These are phyloP conservation scores for Zygotorulaspora florentina DNA, from an alignment of 805 yeast genomes.

Conservation along the genomic window DNA sequence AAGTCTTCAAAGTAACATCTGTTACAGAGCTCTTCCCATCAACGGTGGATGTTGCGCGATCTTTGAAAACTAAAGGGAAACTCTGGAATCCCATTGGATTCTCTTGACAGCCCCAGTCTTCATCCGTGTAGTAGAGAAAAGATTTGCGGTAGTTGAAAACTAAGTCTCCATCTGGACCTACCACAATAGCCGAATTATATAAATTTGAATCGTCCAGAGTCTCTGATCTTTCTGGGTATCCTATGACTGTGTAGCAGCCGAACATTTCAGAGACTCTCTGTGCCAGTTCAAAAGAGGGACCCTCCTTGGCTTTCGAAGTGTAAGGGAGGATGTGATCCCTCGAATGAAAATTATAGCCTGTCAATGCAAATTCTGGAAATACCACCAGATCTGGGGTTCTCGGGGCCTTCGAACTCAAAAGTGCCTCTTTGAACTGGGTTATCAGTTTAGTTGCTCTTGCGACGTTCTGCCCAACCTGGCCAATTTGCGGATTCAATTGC, in stretches of 20 bases:
- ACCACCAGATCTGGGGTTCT: conserved; percentile 59
- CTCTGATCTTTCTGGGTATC: conserved; percentile 64
- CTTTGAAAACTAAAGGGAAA: conserved; percentile 40
- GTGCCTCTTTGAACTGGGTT: conserved; percentile 22
- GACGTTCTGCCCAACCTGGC: conserved; percentile 52
- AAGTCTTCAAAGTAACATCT: conserved; percentile 39
- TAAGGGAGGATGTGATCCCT: conserved; percentile 50
- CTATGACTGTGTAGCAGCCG: conserved; percentile 66
- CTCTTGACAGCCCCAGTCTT: conserved; percentile 72
- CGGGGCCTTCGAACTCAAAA: not conserved
- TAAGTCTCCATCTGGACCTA: conserved; percentile 53
- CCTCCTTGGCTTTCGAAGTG: conserved; percentile 42
- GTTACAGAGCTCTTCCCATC: conserved; percentile 14
- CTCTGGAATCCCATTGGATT: conserved; percentile 57
- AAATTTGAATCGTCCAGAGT: conserved; percentile 26
- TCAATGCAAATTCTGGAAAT: conserved; percentile 78
- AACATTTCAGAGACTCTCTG: conserved; percentile 44
- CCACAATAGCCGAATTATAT: conserved; percentile 70
- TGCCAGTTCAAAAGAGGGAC: conserved; percentile 57
- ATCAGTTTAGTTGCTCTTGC: conserved; percentile 43
- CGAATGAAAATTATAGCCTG: conserved; percentile 70
- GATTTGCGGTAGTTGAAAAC: conserved; percentile 70
- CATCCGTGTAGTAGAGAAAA: conserved; percentile 74
- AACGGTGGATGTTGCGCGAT: conserved; percentile 9
- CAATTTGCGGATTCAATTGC: conserved; percentile 64